Percentiles rank a stretch among this genome's conserved stretches.
Evolutionary conservation across 306 rosid genomes (phyloP).

Genomic region (Pueraria montana): DNA sequence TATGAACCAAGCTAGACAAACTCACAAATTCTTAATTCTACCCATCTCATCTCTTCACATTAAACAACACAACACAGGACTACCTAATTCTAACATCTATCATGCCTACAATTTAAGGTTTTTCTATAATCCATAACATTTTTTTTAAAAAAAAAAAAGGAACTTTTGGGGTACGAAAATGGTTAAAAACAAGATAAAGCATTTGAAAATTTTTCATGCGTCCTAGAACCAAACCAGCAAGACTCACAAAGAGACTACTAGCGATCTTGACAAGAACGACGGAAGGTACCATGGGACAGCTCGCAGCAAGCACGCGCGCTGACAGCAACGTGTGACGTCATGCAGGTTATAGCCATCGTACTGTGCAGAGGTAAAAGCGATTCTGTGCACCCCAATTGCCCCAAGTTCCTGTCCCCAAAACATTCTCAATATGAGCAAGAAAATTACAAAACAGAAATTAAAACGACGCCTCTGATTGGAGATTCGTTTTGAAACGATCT

Average conservation of each 20-base stretch:
- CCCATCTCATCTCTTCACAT: slow-evolving; percentile 54
- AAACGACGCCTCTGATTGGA: neutral
- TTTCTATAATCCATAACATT: slow-evolving; percentile 24
- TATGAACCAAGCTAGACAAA: slow-evolving; percentile 64
- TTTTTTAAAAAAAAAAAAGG: too few species aligned
- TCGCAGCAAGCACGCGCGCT: slow-evolving; percentile 77
- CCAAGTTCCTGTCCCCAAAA: slow-evolving; percentile 67
- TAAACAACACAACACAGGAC: slow-evolving; percentile 47
- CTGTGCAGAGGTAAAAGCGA: slow-evolving; percentile 73
- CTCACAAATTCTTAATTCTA: slow-evolving; percentile 58
- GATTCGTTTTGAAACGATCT: neutral
- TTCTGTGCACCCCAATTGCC: slow-evolving; percentile 81
- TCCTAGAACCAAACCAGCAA: slow-evolving; percentile 75
- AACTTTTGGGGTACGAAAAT: too few species aligned
- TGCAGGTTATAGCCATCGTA: slow-evolving; percentile 57
- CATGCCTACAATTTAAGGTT: slow-evolving; percentile 19
- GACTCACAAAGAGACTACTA: slow-evolving; percentile 99
- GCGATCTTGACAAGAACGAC: slow-evolving; percentile 99
- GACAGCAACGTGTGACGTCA: slow-evolving; percentile 74
- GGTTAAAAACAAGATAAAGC: slow-evolving; percentile 13
- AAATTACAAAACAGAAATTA: neutral
- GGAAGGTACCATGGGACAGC: slow-evolving; percentile 97
- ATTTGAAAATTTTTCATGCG: slow-evolving; percentile 43
- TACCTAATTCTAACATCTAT: slow-evolving; percentile 29
- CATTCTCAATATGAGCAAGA: neutral